Evolutionary conservation across 2,329 filamentous ascomycete genomes (phyloP), one percentile per base, ranked within the genome.

Genomic region (Hypoxylon sp.): DNA sequence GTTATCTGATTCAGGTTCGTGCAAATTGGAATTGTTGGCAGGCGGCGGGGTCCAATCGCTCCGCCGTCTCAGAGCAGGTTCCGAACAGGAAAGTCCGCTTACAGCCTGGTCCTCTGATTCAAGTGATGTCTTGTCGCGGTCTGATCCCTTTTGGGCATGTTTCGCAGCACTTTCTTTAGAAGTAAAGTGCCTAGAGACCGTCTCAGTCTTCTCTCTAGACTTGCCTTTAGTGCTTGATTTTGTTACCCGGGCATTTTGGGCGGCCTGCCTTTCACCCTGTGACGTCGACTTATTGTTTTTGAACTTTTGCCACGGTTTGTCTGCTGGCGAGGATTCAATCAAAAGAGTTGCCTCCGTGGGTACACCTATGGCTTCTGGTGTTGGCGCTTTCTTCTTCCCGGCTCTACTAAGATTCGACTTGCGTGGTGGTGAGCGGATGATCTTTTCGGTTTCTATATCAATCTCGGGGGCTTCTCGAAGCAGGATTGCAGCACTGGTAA

Each of bases 31-130:
- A 0, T 70, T 72, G 45, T 82, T 82, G 34, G 82, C 75, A 50
- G 82, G 83, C 3, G 88, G 85, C 1, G 91, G 91, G 0, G 92
- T 94, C 92, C 91, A 94, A 63, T 90, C 84, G 13, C 80, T 74
- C 65, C 88, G 84, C 65, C 91, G 83, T 49, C 80, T 81, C 25
- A 86, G 76, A 6, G 90, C 91, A 49, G 76, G 77, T 56, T 86
- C 84, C 21, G 58, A 63, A 41, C 50, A 63, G n/a, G 52, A 64
- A 48, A 60, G 21, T 4, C 25, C 58, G 19, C 36, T 56, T 21
- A 25, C n/a, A 50, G 19, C 10, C n/a, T 49, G 41, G 9, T 48
- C n/a, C 32, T n/a, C 36, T 28, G 46, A 19, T 19, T 50, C 51
- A 7, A 1, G 25, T 34, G 21, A 57, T 53, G 21, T 21, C 23